Percentiles rank a stretch among this genome's conserved stretches.
Evolutionary conservation across 345 rosid species (phyloP).

Genomic region (Brassica nigra): DNA sequence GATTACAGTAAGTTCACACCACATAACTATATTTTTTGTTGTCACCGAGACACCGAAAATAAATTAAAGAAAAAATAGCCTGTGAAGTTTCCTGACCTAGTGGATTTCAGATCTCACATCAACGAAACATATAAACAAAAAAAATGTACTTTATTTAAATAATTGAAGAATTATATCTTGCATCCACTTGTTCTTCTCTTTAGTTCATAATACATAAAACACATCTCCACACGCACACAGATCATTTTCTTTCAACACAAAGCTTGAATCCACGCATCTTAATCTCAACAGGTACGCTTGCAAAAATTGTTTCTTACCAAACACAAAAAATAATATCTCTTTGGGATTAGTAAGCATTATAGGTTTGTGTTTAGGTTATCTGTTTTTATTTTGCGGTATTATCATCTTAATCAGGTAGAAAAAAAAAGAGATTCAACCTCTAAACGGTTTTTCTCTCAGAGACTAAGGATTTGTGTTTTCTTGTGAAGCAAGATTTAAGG

Average conservation of each 20-base stretch:
- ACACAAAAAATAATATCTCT: not conserved
- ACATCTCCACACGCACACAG: constrained; percentile 32
- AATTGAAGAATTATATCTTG: not conserved
- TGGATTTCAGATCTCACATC: constrained; percentile 29
- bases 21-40: no score
- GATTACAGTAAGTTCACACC: no score
- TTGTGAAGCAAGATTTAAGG: constrained; percentile 29
- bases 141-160: not conserved
- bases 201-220: constrained; percentile 5
- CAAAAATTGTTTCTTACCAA: not conserved
- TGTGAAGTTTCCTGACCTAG: constrained; percentile 5
- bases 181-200: constrained; percentile 12
- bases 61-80: no score
- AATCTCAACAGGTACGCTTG: constrained; percentile 19
- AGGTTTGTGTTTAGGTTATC: constrained; percentile 21
- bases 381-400: constrained; percentile 7
- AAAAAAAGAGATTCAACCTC: constrained; percentile 5
- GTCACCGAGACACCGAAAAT: no score
- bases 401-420: not conserved
- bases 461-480: constrained; percentile 23
- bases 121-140: constrained; percentile 3
- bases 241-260: constrained; percentile 21
- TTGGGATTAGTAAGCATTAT: not conserved
- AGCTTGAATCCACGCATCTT: constrained; percentile 19
- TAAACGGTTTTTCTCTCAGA: not conserved